These are phyloP conservation scores for Drechslerella dactyloides DNA, from an alignment of 2,329 filamentous ascomycete genomes.

Conservation along the genomic window DNA sequence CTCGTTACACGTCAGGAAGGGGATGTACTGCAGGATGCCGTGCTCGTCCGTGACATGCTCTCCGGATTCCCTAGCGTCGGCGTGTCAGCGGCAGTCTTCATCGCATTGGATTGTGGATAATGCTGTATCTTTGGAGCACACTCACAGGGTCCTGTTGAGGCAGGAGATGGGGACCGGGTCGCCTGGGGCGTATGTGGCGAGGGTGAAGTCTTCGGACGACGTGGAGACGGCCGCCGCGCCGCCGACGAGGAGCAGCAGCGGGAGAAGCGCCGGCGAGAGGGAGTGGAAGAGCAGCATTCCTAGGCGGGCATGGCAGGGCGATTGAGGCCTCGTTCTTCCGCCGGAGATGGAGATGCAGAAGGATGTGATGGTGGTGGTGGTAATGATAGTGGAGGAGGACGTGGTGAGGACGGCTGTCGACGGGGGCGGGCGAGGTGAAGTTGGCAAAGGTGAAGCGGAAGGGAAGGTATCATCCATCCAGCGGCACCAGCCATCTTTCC, in stretches of 20 bases:
- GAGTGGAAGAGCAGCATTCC: slow-evolving; percentile 23
- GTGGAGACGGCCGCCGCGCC: slow-evolving; percentile 20
- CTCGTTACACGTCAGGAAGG: slow-evolving; percentile 89
- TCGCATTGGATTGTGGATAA: too few relatives aligned
- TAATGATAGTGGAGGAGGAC: background rate
- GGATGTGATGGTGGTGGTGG: too few relatives aligned
- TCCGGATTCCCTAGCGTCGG: slow-evolving; percentile 73
- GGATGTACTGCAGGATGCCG: slow-evolving; percentile 82
- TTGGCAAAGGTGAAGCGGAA: background rate
- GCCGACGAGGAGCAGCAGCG: slow-evolving; percentile 7
- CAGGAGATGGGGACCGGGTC: slow-evolving; percentile 41
- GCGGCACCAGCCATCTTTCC: background rate
- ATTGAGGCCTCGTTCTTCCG: background rate
- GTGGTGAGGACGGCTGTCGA: background rate
- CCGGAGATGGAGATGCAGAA: background rate
- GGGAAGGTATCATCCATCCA: slow-evolving; percentile 1
- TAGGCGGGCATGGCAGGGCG: slow-evolving; percentile 5
- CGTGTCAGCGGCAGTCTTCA: slow-evolving; percentile 1
- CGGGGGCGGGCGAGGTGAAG: background rate
- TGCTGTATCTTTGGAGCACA: too few relatives aligned
- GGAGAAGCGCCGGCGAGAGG: slow-evolving; percentile 11
- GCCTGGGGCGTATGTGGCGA: slow-evolving; percentile 34
- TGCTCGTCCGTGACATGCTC: slow-evolving; percentile 86
- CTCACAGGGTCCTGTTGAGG: slow-evolving; percentile 48
- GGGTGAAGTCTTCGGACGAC: slow-evolving; percentile 29